These are phyloP conservation scores for Kregervanrija fluxuum DNA, from an alignment of 805 yeast species.

Conservation along the genomic window DNA sequence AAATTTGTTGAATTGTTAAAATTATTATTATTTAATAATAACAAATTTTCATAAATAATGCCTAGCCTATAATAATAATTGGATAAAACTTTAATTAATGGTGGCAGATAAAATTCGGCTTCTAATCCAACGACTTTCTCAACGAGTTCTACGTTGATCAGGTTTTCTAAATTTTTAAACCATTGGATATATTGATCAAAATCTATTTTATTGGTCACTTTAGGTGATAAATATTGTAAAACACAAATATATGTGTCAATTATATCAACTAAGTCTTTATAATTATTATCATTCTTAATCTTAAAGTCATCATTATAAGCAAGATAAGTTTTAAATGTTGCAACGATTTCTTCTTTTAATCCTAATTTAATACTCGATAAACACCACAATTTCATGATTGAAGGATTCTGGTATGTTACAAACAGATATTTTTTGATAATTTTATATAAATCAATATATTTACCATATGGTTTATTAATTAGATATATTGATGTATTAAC, in stretches of 20 bases:
- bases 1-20: too few species aligned
- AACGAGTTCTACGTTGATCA: constrained; percentile 8
- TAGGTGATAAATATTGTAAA: constrained; percentile 10
- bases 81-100: constrained; percentile 16
- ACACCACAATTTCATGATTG: constrained; percentile 31
- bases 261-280: constrained; percentile 30
- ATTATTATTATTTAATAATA: not conserved
- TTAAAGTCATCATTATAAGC: constrained; percentile 34
- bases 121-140: constrained; percentile 2
- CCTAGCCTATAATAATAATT: constrained; percentile 20
- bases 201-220: constrained; percentile 5
- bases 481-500: constrained; percentile 22
- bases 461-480: constrained; percentile 3
- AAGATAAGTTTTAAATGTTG: constrained; percentile 33
- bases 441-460: constrained; percentile 15
- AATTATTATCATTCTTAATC: constrained; percentile 27
- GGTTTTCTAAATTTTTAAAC: constrained; percentile 8
- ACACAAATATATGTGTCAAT: constrained; percentile 18
- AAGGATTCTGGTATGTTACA: constrained; percentile 40
- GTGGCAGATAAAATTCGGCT: constrained; percentile 14
- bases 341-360: constrained; percentile 18
- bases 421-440: constrained; percentile 29
- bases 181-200: constrained; percentile 15
- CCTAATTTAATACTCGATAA: constrained; percentile 18
- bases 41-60: constrained; percentile 14